These are phyloP conservation scores for Melanopsichium pennsylvanicum DNA, from an alignment of 1,284 basidiomycete genomes.

Conservation along the genomic window DNA sequence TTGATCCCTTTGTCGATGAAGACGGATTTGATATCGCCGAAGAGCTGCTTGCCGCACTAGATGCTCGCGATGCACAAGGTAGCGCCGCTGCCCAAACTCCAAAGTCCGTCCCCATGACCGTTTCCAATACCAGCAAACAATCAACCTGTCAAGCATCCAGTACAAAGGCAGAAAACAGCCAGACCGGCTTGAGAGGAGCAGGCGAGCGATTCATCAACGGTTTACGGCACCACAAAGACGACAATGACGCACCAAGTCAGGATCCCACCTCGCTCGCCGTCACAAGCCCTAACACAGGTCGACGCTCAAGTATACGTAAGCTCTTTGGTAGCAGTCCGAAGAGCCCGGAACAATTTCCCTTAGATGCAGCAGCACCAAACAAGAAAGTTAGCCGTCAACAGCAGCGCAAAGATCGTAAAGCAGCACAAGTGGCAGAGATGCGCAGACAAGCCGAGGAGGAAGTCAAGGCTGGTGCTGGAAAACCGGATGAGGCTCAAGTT, in stretches of 20 bases:
- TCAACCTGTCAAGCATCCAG: not conserved
- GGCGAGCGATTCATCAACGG: conserved; percentile 46
- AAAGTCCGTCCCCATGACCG: too few relatives aligned
- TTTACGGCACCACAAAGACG: conserved; percentile 10
- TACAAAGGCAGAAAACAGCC: conserved; percentile 1
- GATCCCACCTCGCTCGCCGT: conserved; percentile 1
- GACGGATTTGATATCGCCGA: conserved; percentile 54
- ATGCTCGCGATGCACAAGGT: conserved; percentile 46
- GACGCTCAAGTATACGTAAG: conserved; percentile 26
- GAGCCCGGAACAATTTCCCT: conserved; percentile 4
- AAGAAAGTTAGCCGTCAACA: conserved; percentile 48
- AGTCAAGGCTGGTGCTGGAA: conserved; percentile 40
- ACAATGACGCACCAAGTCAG: not conserved
- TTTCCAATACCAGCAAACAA: not conserved
- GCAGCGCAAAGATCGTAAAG: conserved; percentile 52
- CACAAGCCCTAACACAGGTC: conserved; percentile 9
- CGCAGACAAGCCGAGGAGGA: conserved; percentile 49
- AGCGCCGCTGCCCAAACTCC: not conserved
- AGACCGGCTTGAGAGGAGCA: conserved; percentile 25
- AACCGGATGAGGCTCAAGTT: conserved; percentile 47
- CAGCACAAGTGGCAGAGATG: conserved; percentile 49
- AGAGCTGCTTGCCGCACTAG: conserved; percentile 51
- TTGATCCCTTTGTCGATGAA: conserved; percentile 37
- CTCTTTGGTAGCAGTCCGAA: conserved; percentile 38
- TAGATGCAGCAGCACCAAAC: conserved; percentile 10